phyloP scores from a whole-genome alignment of 352 stramenopile species.

The Phytophthora ramorum region DNA sequence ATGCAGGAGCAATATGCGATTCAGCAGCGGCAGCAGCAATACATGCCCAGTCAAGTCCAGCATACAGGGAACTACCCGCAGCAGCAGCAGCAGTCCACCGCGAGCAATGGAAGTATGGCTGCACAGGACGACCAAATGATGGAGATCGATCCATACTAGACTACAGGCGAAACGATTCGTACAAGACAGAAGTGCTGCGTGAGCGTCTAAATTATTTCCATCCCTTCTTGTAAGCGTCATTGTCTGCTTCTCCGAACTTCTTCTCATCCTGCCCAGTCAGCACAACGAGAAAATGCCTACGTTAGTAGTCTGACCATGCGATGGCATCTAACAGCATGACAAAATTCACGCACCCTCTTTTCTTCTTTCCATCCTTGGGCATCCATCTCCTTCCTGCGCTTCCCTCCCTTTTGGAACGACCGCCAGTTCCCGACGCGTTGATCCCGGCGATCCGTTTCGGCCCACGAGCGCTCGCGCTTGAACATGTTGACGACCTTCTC shows the following conservation, averaged over 20 bases:
- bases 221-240: constrained; percentile 78
- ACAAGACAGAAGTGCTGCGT: constrained; percentile 22
- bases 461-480: constrained; percentile 81
- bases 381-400: constrained; percentile 69
- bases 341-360: constrained; percentile 44
- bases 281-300: neutral
- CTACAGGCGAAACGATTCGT: constrained; percentile 11
- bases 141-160: constrained; percentile 59
- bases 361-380: constrained; percentile 71
- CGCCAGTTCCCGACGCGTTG: constrained; percentile 84
- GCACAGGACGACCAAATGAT: constrained; percentile 63
- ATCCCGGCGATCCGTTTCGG: constrained; percentile 78
- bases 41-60: constrained; percentile 45
- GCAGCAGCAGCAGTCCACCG: constrained; percentile 31
- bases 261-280: constrained; percentile 50
- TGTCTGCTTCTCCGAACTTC: constrained; percentile 71
- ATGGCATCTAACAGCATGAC: neutral
- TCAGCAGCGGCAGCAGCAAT: constrained; percentile 53
- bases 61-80: constrained; percentile 28
- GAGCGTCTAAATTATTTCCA: constrained; percentile 75
- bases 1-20: constrained; percentile 57
- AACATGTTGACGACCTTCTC: constrained; percentile 70
- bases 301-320: constrained; percentile 11
- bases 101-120: constrained; percentile 11
- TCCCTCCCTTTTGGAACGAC: constrained; percentile 79